Percentiles rank a stretch among this genome's conserved stretches.
Evolutionary conservation across 768 basidiomycete species (phyloP).

Genomic region (Candolleomyces aberdarensis): DNA sequence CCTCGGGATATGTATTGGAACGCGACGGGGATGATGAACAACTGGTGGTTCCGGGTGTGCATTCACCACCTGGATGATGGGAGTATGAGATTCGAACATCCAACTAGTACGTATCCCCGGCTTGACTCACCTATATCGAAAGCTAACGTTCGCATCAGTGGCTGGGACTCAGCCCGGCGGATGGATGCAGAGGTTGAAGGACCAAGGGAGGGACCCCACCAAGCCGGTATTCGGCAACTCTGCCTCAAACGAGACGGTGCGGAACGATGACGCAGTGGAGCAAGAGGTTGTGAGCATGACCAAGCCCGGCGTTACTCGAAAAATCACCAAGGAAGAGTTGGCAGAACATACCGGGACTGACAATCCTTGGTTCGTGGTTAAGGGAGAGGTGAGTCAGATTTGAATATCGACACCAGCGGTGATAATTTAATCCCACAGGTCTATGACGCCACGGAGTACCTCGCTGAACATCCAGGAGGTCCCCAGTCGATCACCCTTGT

Average conservation of each 20-base stretch:
- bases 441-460: conserved; percentile 49
- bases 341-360: conserved; percentile 30
- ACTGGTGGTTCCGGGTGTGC: conserved; percentile 59
- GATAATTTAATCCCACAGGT: conserved; percentile 21
- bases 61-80: conserved; percentile 33
- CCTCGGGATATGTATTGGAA: conserved; percentile 59
- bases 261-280: background rate
- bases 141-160: conserved; percentile 13
- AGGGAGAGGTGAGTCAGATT: conserved; percentile 34
- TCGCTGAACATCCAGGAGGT: conserved; percentile 60
- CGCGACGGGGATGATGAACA: conserved; percentile 62
- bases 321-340: conserved; percentile 44
- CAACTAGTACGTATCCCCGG: conserved; percentile 31
- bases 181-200: conserved; percentile 63
- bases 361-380: conserved; percentile 49
- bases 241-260: background rate
- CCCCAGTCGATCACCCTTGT: conserved; percentile 50
- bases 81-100: conserved; percentile 53
- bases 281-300: conserved; percentile 35
- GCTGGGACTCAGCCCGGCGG: conserved; percentile 46
- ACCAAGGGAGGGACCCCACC: conserved; percentile 38
- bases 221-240: conserved; percentile 34
- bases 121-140: background rate
- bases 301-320: conserved; percentile 40
- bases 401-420: too few relatives aligned